Conservation (phyloP, 2,329 filamentous ascomycete genomes). For the Chaetomium olivaceum region DNA sequence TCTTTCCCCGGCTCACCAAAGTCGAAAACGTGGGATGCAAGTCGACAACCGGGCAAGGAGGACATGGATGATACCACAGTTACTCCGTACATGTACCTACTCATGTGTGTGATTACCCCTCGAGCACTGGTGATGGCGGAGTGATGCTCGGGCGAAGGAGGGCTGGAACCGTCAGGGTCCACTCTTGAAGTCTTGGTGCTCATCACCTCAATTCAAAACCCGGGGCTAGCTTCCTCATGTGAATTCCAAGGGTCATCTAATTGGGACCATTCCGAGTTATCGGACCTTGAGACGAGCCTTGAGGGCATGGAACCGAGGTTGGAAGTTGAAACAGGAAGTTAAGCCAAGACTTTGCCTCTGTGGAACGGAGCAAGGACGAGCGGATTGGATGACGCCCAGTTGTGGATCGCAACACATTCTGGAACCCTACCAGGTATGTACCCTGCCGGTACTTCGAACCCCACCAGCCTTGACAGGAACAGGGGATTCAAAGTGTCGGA, state of each 20-base stretch:
- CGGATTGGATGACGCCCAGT: background rate
- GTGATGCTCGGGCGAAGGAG: background rate
- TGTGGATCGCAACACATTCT: background rate
- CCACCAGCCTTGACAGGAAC: background rate
- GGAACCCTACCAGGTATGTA: background rate
- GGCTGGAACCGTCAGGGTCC: background rate
- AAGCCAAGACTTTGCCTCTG: slow-evolving; percentile 1
- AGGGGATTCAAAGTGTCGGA: background rate
- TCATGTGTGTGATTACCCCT: background rate
- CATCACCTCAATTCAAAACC: too few relatives aligned
- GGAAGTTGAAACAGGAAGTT: background rate
- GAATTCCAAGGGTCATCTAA: background rate
- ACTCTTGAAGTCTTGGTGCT: background rate
- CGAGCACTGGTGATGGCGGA: background rate
- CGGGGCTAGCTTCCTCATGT: too few relatives aligned
- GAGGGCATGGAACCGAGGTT: background rate
- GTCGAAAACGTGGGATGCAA: background rate
- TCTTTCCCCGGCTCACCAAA: background rate
- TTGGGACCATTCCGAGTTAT: background rate
- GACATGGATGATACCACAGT: background rate
- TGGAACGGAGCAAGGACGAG: background rate
- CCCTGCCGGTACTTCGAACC: background rate
- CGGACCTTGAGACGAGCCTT: slow-evolving; percentile 8
- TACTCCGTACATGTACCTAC: background rate
- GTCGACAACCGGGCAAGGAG: background rate